phyloP scores from a whole-genome alignment of 2,329 filamentous ascomycete species.

The Penicillium sp. region DNA sequence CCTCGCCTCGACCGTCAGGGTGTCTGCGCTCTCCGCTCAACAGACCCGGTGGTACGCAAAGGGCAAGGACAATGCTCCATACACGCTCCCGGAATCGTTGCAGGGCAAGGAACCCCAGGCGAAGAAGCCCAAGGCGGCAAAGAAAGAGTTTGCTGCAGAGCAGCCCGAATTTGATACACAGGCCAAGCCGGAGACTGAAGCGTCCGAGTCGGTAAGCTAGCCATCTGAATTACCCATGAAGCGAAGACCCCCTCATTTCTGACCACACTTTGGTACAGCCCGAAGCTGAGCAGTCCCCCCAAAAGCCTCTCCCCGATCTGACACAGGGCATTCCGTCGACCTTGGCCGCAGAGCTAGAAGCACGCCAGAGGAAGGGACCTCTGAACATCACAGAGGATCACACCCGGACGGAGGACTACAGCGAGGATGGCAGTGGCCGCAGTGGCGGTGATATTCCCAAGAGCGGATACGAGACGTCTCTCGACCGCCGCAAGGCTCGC shows the following conservation, averaged over 20 bases:
- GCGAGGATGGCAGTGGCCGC: conserved; percentile 47
- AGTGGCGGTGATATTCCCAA: conserved; percentile 67
- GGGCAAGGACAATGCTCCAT: conserved; percentile 37
- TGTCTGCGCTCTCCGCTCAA: conserved; percentile 35
- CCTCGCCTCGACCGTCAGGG: conserved; percentile 38
- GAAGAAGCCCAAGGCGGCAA: conserved; percentile 28
- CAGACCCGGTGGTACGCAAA: conserved; percentile 45
- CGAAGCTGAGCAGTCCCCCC: conserved; percentile 45
- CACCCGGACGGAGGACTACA: conserved; percentile 46
- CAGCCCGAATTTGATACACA: conserved; percentile 44
- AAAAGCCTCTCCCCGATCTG: conserved; percentile 79
- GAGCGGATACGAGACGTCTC: conserved; percentile 85
- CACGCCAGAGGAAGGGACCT: conserved; percentile 42
- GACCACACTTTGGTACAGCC: conserved; percentile 30
- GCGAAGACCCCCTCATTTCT: conserved; percentile 6
- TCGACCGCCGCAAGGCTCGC: conserved; percentile 76
- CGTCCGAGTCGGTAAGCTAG: conserved; percentile 32
- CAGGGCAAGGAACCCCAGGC: conserved; percentile 30
- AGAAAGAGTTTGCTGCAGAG: conserved; percentile 33
- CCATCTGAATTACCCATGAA: neutral
- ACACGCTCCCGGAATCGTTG: conserved; percentile 37
- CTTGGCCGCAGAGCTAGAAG: conserved; percentile 71
- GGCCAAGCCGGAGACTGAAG: conserved; percentile 34
- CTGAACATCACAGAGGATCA: conserved; percentile 59
- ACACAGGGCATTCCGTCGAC: conserved; percentile 95